Evolutionary conservation across 805 yeast species (phyloP), one percentile per base, ranked within the genome.

Genomic region (Starmerella davenportii): DNA sequence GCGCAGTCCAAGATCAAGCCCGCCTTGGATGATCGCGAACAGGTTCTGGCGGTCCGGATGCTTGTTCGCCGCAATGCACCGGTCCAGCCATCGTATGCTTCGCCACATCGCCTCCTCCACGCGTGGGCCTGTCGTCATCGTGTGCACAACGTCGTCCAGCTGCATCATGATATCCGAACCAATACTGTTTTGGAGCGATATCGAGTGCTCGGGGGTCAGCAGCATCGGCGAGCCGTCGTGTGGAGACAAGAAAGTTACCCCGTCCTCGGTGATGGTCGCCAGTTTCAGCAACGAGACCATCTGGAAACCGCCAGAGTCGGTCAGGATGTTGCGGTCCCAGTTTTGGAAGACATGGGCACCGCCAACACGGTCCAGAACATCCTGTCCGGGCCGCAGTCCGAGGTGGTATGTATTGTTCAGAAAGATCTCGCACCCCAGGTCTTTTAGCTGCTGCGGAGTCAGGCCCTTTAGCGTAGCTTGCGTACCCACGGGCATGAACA

Each of bases 141-240:
- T 61, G 25, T 59, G 55, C 3, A 63, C 66, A 4, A 63, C 68
- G 38, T 63, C 68, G 48, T 63, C 68, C 40, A 63, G 52, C 45
- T 63, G 68, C 68, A 63, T 63, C 56, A 63, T 64, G 40, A 63
- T 63, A 39, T 63, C 68, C 14, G 65, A 57, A 3, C 68, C 68
- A 30, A 63, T 63, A 35, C 60, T 51, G 43, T 63, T 63, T 41
- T 63, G 68, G 30, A 63, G 51, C 25, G 59, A 52, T 43, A 63
- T 63, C n/a, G 68, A 63, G 42, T 63, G 68, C 48, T 63, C 68
- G 2, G 68, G 68, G 5, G 68, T 63, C 32, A 63, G 47, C 18
- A 63, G 55, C 68, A 63, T 63, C 13, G 67, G 68, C 2, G 64
- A 40, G 18, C 64, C 65, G 38, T 63, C 68, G 43, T 63, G 68